These are phyloP conservation scores for Hypoxylon lienhwacheense DNA, from an alignment of 495 filamentous ascomycete genomes.

Conservation along the genomic window DNA sequence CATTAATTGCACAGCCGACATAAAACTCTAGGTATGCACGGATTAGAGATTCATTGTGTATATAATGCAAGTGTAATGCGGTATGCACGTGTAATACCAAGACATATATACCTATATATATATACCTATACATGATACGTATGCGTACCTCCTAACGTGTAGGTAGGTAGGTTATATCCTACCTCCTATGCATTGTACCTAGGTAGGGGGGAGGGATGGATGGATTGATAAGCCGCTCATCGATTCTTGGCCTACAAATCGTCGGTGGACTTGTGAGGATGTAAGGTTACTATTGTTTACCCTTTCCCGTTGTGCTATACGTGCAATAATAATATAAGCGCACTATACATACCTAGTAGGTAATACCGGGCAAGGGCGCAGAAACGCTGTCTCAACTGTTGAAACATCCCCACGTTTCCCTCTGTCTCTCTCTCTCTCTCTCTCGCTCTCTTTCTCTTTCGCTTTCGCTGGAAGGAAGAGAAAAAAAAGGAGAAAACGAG, in stretches of 20 bases:
- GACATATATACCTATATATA: neutral
- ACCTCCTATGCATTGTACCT: slow-evolving; percentile 8
- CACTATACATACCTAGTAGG: too few species aligned
- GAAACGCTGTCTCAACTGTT: slow-evolving; percentile 5
- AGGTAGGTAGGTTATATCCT: slow-evolving; percentile 13
- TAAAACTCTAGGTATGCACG: slow-evolving; percentile 4
- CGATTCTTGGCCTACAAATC: neutral
- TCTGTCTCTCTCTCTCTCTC: too few species aligned
- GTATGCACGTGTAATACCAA: neutral
- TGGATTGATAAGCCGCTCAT: neutral
- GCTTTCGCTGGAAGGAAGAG: slow-evolving; percentile 3
- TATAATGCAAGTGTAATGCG: neutral
- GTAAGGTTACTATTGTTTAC: neutral
- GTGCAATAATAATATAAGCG: neutral
- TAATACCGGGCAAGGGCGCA: too few species aligned
- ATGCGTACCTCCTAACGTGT: neutral
- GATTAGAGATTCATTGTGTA: too few species aligned
- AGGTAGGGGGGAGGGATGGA: neutral
- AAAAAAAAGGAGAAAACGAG: neutral
- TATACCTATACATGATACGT: slow-evolving; percentile 5
- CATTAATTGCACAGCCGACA: slow-evolving; percentile 18
- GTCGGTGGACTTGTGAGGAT: slow-evolving; percentile 18
- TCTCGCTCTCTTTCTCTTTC: too few species aligned
- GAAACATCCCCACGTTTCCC: slow-evolving; percentile 23
- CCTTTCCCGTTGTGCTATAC: neutral